Evolutionary conservation across 129 eudicot species (phyloP), one percentile per base, ranked within the genome.

Genomic region (Dittrichia graveolens): DNA sequence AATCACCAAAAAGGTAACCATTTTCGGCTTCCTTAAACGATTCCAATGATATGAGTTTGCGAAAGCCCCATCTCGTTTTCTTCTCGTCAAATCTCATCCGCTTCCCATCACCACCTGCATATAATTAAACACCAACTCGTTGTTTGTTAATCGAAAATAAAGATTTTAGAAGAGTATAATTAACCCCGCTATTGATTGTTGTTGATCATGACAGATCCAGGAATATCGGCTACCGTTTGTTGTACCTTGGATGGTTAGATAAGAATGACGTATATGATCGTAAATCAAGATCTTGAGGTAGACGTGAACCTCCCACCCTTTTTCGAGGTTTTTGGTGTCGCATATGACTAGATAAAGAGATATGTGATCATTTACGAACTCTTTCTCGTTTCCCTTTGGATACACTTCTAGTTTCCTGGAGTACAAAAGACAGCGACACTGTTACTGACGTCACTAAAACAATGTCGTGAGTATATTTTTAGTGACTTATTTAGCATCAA

Each of bases 211-310:
- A n/a, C 31, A 24, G 31, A 24, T 24, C 2, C 31, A 24, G 31
- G 2, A 24, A 24, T 24, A 24, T 24, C 31, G 31, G 31, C 31
- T 47, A 48, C 12, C 9, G 54, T 8, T 38, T 0, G 35, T 2
- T 35, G 9, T 72, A 79, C 83, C 79, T 79, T 79, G 79, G 58
- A 79, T 79, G 57, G 79, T 74, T 73, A 79, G 64, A 66, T 79
- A 79, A 64, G 66, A 73, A 44, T 79, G 74, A 12, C 65, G 75
- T 15, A 72, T 79, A 43, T 79, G 83, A 73, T 79, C 79, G 16
- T 53, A 79, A 42, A 79, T 72, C 48, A 79, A 48, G 70, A 79
- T 65, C 49, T 73, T 79, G 79, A 79, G 73, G 71, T 66, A 79
- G 55, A 66, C 65, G 38, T 79, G 45, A 58, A 73, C 79, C 75